Percentiles rank a stretch among this genome's conserved stretches.
Evolutionary conservation across 1,284 basidiomycete genomes (phyloP).

Genomic region (Coniferiporia sulphurascens): DNA sequence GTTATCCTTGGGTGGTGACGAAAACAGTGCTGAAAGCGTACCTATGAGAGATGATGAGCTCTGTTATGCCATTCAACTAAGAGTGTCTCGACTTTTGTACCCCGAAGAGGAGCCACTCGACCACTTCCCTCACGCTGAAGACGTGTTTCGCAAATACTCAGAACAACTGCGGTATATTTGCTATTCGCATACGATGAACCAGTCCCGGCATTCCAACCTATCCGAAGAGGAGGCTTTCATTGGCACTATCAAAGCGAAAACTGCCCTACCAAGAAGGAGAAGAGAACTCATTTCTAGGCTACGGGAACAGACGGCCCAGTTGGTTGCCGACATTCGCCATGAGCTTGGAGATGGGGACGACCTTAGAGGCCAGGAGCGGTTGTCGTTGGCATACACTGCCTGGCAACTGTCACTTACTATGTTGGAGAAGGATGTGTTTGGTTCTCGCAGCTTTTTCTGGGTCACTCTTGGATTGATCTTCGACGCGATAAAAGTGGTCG

Average conservation of each 20-base stretch:
- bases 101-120: not conserved
- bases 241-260: slow-evolving; percentile 27
- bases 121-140: not conserved
- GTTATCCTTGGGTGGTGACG: not conserved
- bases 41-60: not conserved
- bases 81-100: not conserved
- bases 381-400: slow-evolving; percentile 6
- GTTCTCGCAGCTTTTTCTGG: slow-evolving; percentile 11
- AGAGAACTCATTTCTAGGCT: slow-evolving; percentile 23
- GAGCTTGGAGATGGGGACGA: slow-evolving; percentile 6
- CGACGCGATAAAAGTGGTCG: slow-evolving; percentile 6
- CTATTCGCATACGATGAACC: slow-evolving; percentile 18
- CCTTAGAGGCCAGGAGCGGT: not conserved
- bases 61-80: not conserved
- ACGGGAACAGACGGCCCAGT: slow-evolving; percentile 22
- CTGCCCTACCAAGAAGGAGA: slow-evolving; percentile 22
- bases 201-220: slow-evolving; percentile 15
- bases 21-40: not conserved
- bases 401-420: not conserved
- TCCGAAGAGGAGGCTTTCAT: slow-evolving; percentile 28
- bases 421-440: not conserved
- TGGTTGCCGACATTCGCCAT: slow-evolving; percentile 17
- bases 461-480: slow-evolving; percentile 6
- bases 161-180: slow-evolving; percentile 24
- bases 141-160: slow-evolving; percentile 19